Evolutionary conservation across 2,329 filamentous ascomycete species (phyloP), one percentile per base, ranked within the genome.

Genomic region (Colletotrichum karsti): DNA sequence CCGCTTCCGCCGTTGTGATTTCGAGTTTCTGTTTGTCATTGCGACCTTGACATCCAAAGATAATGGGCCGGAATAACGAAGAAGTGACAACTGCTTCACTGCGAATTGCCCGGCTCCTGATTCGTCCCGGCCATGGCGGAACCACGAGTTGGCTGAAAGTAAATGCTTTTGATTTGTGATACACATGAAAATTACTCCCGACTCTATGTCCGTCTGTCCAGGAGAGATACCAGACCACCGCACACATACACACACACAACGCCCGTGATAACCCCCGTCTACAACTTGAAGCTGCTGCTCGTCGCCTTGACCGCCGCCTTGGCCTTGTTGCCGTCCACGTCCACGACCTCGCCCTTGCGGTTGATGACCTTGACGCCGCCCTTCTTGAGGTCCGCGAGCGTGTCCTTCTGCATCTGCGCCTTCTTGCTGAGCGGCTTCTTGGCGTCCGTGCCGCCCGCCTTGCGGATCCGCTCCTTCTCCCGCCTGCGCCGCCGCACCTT

Each of bases 331-430:
- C 95, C 95, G 73, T 96, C 90, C 35, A 97, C 87, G 81, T 97
- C 92, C 18, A 91, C 91, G 61, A 97, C 83, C 79, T 95, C 91
- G 58, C 95, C 95, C 84, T 93, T 95, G 81, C 92, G 93, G 70
- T 94, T 95, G 81, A 98, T 96, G 68, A 98, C 88, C 85, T 92
- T 95, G 73, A 98, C 95, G 68, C 93, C 93, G 58, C 93, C 94
- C 86, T 92, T 93, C 84, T 92, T 93, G 76, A 95, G 82, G 64
- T 91, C 88, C 2, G 88, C 88, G 61, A 93, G 77, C 42, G 93
- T 84, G 41, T 83, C 77, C 63, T 76, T 77, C 74, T 80, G 77
- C 77, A 77, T 78, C 78, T 80, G 76, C 61, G 80, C 86, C 79
- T 90, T 91, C 81, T 88, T 91, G 74, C 83, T 84, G 73, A 86